These are phyloP conservation scores for Ceratocystis ficicola DNA, from an alignment of 2,329 filamentous ascomycete species.

Conservation along the genomic window DNA sequence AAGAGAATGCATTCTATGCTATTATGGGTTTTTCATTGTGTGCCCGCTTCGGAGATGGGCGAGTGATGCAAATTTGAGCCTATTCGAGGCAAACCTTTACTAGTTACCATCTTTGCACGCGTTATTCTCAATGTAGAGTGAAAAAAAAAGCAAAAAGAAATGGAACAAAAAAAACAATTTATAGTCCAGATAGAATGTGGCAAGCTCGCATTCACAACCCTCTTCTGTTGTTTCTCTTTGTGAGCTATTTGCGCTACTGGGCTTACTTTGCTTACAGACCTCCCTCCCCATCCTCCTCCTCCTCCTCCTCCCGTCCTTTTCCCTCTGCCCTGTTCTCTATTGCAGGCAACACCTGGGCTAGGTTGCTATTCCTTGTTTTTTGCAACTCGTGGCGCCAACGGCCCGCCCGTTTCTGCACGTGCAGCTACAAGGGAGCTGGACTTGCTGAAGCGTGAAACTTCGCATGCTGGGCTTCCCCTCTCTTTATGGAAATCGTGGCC, in stretches of 20 bases:
- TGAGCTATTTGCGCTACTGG: neutral
- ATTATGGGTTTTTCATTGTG: neutral
- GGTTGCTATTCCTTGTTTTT: neutral
- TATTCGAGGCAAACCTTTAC: neutral
- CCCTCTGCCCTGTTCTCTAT: neutral
- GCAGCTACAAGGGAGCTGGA: neutral
- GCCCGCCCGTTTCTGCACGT: slow-evolving; percentile 6
- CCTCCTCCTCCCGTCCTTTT: neutral
- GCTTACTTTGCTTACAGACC: neutral
- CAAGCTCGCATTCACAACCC: neutral
- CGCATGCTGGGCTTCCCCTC: neutral
- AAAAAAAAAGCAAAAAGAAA: neutral
- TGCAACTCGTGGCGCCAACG: neutral
- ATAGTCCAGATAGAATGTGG: neutral
- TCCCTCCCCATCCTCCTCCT: neutral
- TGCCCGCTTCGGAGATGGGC: neutral
- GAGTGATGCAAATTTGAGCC: neutral
- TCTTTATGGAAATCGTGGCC: neutral
- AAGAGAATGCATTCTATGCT: no score
- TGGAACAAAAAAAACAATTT: neutral
- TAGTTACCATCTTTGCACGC: neutral
- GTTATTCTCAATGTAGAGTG: no score
- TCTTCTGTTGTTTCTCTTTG: neutral
- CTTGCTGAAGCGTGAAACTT: slow-evolving; percentile 2
- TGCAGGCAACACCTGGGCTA: neutral